These are phyloP conservation scores for Pinus taeda DNA, from an alignment of 75 land plant genomes.

Conservation along the genomic window DNA sequence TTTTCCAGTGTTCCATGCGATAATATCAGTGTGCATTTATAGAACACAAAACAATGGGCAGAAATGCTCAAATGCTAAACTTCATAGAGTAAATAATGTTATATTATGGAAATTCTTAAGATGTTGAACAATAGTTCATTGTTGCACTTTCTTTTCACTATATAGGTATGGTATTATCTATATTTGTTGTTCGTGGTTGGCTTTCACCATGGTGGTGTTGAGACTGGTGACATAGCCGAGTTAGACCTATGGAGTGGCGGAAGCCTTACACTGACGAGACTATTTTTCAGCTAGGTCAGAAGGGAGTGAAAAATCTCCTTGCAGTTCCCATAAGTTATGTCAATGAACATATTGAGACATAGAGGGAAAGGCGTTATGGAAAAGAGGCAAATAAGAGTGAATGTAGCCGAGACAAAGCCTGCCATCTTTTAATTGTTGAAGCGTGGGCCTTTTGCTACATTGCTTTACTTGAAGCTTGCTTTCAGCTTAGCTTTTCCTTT, in stretches of 20 bases:
- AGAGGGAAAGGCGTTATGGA: too few relatives aligned
- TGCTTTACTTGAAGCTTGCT: too few relatives aligned
- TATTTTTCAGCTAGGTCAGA: slow-evolving; percentile 72
- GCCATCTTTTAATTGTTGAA: too few relatives aligned
- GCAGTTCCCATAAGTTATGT: slow-evolving; percentile 91
- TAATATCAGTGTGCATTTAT: background rate
- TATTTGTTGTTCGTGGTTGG: background rate
- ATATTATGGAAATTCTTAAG: background rate
- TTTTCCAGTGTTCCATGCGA: background rate
- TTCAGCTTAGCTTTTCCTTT: too few relatives aligned
- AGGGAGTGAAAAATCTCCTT: slow-evolving; percentile 78
- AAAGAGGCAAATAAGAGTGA: too few relatives aligned
- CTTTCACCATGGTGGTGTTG: background rate
- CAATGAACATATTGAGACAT: slow-evolving; percentile 91
- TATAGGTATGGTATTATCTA: background rate
- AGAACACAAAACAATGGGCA: background rate
- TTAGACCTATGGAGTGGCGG: slow-evolving; percentile 92
- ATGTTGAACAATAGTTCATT: background rate
- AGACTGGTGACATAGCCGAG: slow-evolving; percentile 46
- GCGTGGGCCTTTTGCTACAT: too few relatives aligned
- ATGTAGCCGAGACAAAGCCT: too few relatives aligned
- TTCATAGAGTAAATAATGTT: background rate
- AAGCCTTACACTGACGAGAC: slow-evolving; percentile 92
- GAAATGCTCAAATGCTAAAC: background rate
- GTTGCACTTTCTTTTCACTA: background rate